These are phyloP conservation scores for Myxozyma melibiosi DNA, from an alignment of 805 yeast genomes.

Conservation along the genomic window DNA sequence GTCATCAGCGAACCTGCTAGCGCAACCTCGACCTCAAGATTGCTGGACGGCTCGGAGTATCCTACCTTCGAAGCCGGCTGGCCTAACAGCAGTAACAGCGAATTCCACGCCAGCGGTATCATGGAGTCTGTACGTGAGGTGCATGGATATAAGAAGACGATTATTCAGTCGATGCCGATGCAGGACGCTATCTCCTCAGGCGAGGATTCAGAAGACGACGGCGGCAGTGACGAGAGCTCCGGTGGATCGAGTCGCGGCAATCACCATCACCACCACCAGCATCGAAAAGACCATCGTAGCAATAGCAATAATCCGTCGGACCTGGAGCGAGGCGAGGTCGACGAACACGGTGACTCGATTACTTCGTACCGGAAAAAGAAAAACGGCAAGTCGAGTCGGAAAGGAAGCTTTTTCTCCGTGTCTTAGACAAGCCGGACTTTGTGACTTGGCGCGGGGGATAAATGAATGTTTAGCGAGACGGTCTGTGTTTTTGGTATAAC, in stretches of 20 bases:
- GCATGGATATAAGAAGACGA: conserved; percentile 82
- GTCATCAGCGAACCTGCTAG: conserved; percentile 8
- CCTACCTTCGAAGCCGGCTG: not conserved
- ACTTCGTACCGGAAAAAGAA: conserved; percentile 12
- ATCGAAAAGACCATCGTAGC: not conserved
- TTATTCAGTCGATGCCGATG: conserved; percentile 55
- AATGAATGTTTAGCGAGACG: no score
- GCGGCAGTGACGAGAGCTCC: conserved; percentile 6
- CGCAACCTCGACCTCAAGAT: conserved; percentile 19
- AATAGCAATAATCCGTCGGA: conserved; percentile 2
- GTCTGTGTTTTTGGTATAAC: no score
- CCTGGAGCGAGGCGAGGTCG: conserved; percentile 6
- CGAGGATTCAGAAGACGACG: conserved; percentile 4
- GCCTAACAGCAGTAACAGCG: not conserved
- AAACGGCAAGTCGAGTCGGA: not conserved
- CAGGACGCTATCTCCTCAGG: conserved; percentile 16
- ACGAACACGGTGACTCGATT: not conserved
- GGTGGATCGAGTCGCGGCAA: not conserved
- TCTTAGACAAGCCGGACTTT: no score
- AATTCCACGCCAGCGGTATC: conserved; percentile 58
- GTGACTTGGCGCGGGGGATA: no score
- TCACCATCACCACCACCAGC: not conserved
- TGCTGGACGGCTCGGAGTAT: conserved; percentile 14
- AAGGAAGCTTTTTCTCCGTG: conserved; percentile 22
- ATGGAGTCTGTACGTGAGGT: conserved; percentile 81